These are phyloP conservation scores for Cairneyella variabilis DNA, from an alignment of 495 filamentous ascomycete species.

Conservation along the genomic window DNA sequence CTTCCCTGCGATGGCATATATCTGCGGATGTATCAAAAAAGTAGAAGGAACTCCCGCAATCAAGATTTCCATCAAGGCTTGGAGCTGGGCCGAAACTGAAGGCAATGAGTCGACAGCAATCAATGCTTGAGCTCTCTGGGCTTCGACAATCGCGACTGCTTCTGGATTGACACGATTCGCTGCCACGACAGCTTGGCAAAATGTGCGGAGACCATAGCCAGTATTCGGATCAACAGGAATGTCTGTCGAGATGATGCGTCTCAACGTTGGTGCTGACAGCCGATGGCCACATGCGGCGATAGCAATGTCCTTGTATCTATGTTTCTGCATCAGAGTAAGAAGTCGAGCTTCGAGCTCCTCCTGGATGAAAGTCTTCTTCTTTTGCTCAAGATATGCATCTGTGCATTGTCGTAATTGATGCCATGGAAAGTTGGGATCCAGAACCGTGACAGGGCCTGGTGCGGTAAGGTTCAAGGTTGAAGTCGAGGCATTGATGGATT, in stretches of 20 bases:
- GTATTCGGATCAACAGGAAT: neutral
- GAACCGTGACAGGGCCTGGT: neutral
- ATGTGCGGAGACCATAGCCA: neutral
- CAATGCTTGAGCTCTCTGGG: neutral
- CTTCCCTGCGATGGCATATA: neutral
- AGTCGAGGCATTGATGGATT: no score
- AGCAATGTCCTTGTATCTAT: constrained; percentile 8
- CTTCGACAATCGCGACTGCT: neutral
- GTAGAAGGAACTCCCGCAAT: neutral
- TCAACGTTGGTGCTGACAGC: neutral
- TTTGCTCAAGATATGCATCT: neutral
- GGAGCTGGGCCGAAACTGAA: neutral
- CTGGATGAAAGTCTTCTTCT: neutral
- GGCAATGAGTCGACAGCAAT: neutral
- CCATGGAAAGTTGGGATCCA: constrained; percentile 5
- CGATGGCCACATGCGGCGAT: constrained; percentile 9
- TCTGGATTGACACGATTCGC: constrained; percentile 1
- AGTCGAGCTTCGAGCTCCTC: constrained; percentile 5
- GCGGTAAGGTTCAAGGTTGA: neutral
- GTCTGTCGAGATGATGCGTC: neutral
- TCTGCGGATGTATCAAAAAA: neutral
- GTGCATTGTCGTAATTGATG: constrained; percentile 1
- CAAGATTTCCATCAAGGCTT: neutral
- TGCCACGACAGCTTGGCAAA: neutral
- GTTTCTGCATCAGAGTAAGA: neutral